Evolutionary conservation across 441 rosid species (phyloP).

Genomic region (Populus tomentosa): DNA sequence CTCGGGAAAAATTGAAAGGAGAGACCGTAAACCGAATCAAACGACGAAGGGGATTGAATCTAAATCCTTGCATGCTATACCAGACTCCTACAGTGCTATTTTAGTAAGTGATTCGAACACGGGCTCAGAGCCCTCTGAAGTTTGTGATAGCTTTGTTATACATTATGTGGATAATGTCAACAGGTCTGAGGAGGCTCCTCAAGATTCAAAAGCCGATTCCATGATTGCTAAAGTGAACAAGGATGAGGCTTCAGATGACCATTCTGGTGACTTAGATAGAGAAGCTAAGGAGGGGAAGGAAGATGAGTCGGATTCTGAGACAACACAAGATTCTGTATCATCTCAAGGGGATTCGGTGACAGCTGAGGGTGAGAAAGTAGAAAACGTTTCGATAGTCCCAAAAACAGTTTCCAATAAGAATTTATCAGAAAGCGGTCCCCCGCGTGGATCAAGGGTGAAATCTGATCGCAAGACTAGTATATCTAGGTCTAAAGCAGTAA

Average conservation of each 20-base stretch:
- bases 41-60: conserved; percentile 30
- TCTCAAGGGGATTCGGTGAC: conserved; percentile 55
- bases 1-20: conserved; percentile 35
- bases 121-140: conserved; percentile 45
- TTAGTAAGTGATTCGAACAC: conserved; percentile 41
- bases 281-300: conserved; percentile 41
- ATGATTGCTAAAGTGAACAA: conserved; percentile 17
- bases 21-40: conserved; percentile 30
- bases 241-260: conserved; percentile 33
- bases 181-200: conserved; percentile 42
- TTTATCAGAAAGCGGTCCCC: conserved; percentile 33
- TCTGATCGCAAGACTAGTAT: conserved; percentile 31
- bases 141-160: conserved; percentile 45
- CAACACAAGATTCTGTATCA: conserved; percentile 51
- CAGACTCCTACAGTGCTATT: conserved; percentile 19
- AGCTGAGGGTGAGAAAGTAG: conserved; percentile 54
- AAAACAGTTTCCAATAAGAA: conserved; percentile 29
- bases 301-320: conserved; percentile 52
- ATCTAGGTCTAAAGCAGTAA: conserved; percentile 34
- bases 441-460: conserved; percentile 26
- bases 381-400: conserved; percentile 27
- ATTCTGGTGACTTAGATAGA: conserved; percentile 40
- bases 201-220: conserved; percentile 26
- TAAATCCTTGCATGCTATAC: conserved; percentile 30
- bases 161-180: conserved; percentile 54